These are phyloP conservation scores for Austropuccinia psidii DNA, from an alignment of 1,284 basidiomycete genomes.

Conservation along the genomic window DNA sequence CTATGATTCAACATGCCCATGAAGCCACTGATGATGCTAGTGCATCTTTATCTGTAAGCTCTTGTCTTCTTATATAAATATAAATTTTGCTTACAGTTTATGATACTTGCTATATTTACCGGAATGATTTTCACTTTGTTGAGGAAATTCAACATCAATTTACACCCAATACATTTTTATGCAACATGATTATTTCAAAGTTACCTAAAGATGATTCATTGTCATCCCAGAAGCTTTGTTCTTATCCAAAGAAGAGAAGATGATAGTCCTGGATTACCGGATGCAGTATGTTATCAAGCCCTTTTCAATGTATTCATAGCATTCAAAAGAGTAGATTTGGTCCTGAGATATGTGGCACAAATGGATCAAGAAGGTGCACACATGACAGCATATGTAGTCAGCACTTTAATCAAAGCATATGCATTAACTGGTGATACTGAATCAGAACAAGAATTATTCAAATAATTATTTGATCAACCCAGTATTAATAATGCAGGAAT, in stretches of 20 bases:
- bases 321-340: constrained; percentile 68
- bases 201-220: constrained; percentile 84
- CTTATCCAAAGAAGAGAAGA: constrained; percentile 48
- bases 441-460: constrained; percentile 68
- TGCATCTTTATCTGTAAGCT: constrained; percentile 58
- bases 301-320: constrained; percentile 79
- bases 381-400: constrained; percentile 93
- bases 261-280: constrained; percentile 54
- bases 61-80: background rate
- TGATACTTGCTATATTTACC: background rate
- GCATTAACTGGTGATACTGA: constrained; percentile 64
- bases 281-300: constrained; percentile 84
- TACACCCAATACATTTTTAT: constrained; percentile 71
- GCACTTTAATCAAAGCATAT: constrained; percentile 82
- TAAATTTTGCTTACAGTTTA: background rate
- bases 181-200: constrained; percentile 93
- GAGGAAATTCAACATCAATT: constrained; percentile 68
- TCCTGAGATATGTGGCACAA: constrained; percentile 61
- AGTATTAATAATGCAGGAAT: no score
- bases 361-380: constrained; percentile 63
- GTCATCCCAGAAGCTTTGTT: constrained; percentile 72
- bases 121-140: constrained; percentile 58
- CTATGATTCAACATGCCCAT: constrained; percentile 73
- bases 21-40: constrained; percentile 89
- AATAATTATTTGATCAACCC: constrained; percentile 67